Evolutionary conservation across 768 basidiomycete genomes (phyloP), one percentile per base, ranked within the genome.

Genomic region (Trametes cingulata): DNA sequence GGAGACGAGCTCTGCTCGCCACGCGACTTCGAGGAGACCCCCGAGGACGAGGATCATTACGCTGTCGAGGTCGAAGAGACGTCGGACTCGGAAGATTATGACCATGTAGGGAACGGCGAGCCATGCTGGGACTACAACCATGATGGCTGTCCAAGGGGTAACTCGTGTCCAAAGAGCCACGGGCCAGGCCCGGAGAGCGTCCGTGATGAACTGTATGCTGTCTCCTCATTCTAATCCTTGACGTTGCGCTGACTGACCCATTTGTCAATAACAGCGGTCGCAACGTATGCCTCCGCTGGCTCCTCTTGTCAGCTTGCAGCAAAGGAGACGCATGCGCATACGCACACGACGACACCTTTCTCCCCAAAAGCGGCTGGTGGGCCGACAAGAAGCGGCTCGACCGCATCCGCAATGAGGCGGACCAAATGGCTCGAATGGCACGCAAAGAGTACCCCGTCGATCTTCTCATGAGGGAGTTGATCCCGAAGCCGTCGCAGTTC

Each of bases 71-170:
- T 76, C 40, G 77, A 74, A 4, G 76, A 76, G 2, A 71, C 75
- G 5, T 82, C 80, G 0, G 84, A 84, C 66, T 82, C 80, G 10
- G 82, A 80, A 46, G 84, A 85, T 61, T 83, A 75, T 58, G 71
- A 74, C 33, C 83, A 84, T 56, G 65, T 67, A 1, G 84, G 84
- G 3, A 84, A 82, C 46, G 77, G 77, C 3, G 72, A 77, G 6
- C 78, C 83, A 0, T 86, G 84, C 65, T 74, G 79, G 40, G 82
- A 81, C 65, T 84, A 85, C 66, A 85, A 86, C 56, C 82, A 80
- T 10, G 73, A 75, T n/a, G 80, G 80, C 0, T 85, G 84, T 64
- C 68, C 58, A 12, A 73, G 74, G 3, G 80, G 82, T 0, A 51
- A 17, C 8, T 52, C 60, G 2, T 86, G 84, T 61, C 55, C 56